Conservation (phyloP, 257 asterid genomes). For the Craterostigma plantagineum region DNA sequence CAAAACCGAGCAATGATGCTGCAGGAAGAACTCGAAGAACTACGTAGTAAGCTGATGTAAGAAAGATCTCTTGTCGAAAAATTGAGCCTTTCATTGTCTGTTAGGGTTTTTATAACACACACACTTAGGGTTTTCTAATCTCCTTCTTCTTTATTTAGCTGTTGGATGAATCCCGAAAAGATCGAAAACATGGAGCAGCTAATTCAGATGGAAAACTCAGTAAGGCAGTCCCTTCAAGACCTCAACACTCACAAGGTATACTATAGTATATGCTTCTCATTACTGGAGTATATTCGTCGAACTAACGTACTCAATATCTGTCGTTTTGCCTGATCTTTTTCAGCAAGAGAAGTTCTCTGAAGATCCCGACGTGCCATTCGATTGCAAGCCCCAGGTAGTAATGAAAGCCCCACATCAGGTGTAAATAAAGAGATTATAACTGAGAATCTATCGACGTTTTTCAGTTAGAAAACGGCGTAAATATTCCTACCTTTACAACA, state of each 20-base stretch:
- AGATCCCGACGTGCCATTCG: conserved; percentile 27
- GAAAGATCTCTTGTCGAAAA: conserved; percentile 7
- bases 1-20: conserved; percentile 31
- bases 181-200: conserved; percentile 50
- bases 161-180: conserved; percentile 72
- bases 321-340: neutral
- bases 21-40: conserved; percentile 35
- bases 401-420: neutral
- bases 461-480: conserved; percentile 33
- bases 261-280: no score
- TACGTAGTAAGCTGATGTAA: conserved; percentile 37
- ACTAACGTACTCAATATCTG: conserved; percentile 3
- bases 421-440: neutral
- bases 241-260: conserved; percentile 37
- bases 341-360: conserved; percentile 31
- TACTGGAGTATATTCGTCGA: neutral
- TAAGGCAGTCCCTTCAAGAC: conserved; percentile 36
- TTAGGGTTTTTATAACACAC: neutral
- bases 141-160: conserved; percentile 20
- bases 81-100: conserved; percentile 1
- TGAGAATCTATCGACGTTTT: neutral
- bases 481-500: conserved; percentile 26
- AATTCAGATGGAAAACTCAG: conserved; percentile 55
- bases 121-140: neutral
- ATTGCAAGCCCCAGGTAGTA: conserved; percentile 43